Conservation (phyloP, 2,329 filamentous ascomycete species). For the Bisporella sp. region DNA sequence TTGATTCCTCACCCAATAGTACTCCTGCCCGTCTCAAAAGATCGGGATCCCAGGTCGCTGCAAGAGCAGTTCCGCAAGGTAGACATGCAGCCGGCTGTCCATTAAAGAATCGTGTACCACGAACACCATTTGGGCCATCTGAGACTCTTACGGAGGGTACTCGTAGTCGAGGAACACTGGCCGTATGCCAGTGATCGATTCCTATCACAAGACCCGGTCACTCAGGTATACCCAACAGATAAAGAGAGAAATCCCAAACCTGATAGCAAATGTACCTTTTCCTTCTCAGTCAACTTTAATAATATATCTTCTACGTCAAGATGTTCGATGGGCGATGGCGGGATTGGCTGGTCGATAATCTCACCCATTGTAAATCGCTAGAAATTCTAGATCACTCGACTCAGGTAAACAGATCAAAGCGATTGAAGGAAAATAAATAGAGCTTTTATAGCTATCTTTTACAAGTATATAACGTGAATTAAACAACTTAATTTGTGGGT, state of each 20-base stretch:
- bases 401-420: no score
- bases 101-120: slow-evolving; percentile 24
- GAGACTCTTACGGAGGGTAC: slow-evolving; percentile 24
- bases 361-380: no score
- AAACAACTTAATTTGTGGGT: no score
- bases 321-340: not conserved
- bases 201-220: slow-evolving; percentile 1
- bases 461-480: no score
- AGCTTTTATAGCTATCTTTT: no score
- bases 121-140: slow-evolving; percentile 26
- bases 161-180: slow-evolving; percentile 16
- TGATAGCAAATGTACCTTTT: slow-evolving; percentile 45
- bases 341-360: not conserved
- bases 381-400: no score
- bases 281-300: slow-evolving; percentile 40
- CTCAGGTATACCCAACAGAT: not conserved
- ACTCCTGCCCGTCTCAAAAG: slow-evolving; percentile 54
- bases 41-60: slow-evolving; percentile 59
- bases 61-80: slow-evolving; percentile 36
- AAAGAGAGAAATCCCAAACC: slow-evolving; percentile 24
- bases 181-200: slow-evolving; percentile 24
- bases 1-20: slow-evolving; percentile 59
- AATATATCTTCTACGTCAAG: slow-evolving; percentile 26
- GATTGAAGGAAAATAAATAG: no score
- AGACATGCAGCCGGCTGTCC: slow-evolving; percentile 36